phyloP scores from a whole-genome alignment of 1,284 basidiomycete genomes.

The Trametes versicolor region DNA sequence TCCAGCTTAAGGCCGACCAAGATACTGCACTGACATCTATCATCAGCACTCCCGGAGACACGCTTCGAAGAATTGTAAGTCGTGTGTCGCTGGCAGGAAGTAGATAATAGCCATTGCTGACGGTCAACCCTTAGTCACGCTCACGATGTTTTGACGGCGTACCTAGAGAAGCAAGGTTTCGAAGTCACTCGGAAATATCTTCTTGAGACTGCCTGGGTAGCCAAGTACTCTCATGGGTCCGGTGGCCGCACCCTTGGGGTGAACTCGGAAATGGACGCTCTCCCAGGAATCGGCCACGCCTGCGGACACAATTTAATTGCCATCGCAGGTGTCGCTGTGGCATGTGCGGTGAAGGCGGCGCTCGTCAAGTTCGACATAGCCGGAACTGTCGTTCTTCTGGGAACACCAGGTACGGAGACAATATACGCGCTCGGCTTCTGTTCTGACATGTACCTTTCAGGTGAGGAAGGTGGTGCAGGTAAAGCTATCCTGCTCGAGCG shows the following conservation, averaged over 20 bases:
- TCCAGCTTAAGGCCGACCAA: no score
- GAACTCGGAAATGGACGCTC: conserved; percentile 78
- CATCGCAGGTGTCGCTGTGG: conserved; percentile 80
- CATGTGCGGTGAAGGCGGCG: conserved; percentile 75
- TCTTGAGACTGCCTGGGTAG: conserved; percentile 83
- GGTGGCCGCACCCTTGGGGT: conserved; percentile 74
- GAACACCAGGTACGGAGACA: conserved; percentile 75
- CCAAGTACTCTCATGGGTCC: conserved; percentile 68
- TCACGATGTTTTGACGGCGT: conserved; percentile 63
- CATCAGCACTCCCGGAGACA: conserved; percentile 39
- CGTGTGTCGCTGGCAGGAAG: background rate
- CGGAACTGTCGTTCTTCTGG: conserved; percentile 82
- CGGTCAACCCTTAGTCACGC: conserved; percentile 49
- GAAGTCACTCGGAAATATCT: conserved; percentile 68
- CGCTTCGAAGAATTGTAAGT: conserved; percentile 45
- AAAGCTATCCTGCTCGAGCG: conserved; percentile 80
- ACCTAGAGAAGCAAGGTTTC: conserved; percentile 70
- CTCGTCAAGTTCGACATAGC: conserved; percentile 62
- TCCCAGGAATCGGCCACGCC: conserved; percentile 76
- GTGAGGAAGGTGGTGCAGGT: conserved; percentile 86
- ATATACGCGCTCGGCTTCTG: background rate
- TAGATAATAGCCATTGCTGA: background rate
- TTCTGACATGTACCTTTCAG: conserved; percentile 41
- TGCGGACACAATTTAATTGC: conserved; percentile 92
- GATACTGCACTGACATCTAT: background rate